Evolutionary conservation across 2,329 filamentous ascomycete genomes (phyloP), one percentile per base, ranked within the genome.

Genomic region (Drechslerella coelobrocha): DNA sequence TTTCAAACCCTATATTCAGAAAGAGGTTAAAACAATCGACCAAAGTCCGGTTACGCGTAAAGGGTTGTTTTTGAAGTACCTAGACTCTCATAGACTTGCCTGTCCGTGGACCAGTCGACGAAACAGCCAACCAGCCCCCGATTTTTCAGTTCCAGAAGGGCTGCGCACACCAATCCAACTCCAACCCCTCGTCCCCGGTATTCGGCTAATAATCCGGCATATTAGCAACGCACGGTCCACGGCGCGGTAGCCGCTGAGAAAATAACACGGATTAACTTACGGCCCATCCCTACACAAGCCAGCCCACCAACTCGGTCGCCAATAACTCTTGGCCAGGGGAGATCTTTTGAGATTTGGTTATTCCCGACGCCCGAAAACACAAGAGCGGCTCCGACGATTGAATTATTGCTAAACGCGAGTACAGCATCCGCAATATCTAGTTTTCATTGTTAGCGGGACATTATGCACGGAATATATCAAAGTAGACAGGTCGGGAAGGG

Each of bases 291-390:
- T 14, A 76, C 68, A 45, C 75, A 76, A 31, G 75, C 75, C 24
- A 76, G 57, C 21, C 75, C 75, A n/a, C 75, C 75, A 56, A 75
- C 72, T 41, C 73, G 72, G 43, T 76, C 75, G 17, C 74, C 75
- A 54, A 76, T 75, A 34, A 75, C 65, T 65, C 73, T 76, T 19
- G 75, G 75, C 75, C 75, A 76, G 8, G 75, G 75, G 17, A 76
- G 74, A 59, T 76, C 75, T 54, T 73, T 76, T 8, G 75, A 74
- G 43, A 76, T 75, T 51, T 76, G 74, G 55, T 75, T 76, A 59
- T 75, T 76, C 8, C 74, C 73, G 21, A 75, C 73, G 14, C 73
- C 73, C 26, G 72, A 74, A 54, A 74, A 76, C n/a, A 76, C 72
- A n/a, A 76, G 59, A 37, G 74, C 75, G 14, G 75, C 74, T 5